Conservation (phyloP, 805 yeast species). For the Candida quercuum region DNA sequence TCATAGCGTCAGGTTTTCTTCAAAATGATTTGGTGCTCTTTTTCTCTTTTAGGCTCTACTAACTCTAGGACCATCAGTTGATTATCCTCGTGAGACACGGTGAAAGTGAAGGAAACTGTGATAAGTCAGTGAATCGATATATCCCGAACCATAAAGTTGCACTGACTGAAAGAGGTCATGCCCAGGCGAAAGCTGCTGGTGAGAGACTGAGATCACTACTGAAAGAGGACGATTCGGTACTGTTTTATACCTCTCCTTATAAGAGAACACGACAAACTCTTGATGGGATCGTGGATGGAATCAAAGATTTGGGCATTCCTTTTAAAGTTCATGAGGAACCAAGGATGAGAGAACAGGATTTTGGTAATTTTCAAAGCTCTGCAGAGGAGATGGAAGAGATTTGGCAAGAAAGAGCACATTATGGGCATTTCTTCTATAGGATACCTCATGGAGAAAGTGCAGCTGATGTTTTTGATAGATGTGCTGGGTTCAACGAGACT, state of each 20-base stretch:
- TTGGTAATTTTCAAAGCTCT: conserved; percentile 85
- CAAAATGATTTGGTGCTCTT: too few species aligned
- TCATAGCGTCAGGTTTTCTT: too few species aligned
- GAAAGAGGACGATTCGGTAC: conserved; percentile 47
- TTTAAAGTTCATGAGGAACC: conserved; percentile 80
- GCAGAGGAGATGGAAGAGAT: conserved; percentile 73
- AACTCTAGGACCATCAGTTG: conserved; percentile 25
- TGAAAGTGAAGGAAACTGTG: conserved; percentile 85
- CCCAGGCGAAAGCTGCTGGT: conserved; percentile 61
- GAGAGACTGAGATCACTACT: conserved; percentile 37
- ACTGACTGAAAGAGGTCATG: conserved; percentile 65
- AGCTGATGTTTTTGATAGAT: conserved; percentile 90
- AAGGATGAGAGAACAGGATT: conserved; percentile 89
- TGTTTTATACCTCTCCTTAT: conserved; percentile 86
- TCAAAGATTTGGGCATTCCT: conserved; percentile 35
- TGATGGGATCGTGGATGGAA: conserved; percentile 57
- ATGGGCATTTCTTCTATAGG: conserved; percentile 85
- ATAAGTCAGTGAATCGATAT: conserved; percentile 71
- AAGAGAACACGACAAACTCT: conserved; percentile 80
- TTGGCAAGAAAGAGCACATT: conserved; percentile 79
- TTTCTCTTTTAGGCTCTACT: too few species aligned
- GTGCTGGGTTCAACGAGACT: conserved; percentile 86
- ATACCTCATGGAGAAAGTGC: conserved; percentile 95
- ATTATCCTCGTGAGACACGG: conserved; percentile 87
- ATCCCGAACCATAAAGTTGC: conserved; percentile 79